These are phyloP conservation scores for Ichthyophthirius multifiliis DNA, from an alignment of 169 alveolate genomes.

Conservation along the genomic window DNA sequence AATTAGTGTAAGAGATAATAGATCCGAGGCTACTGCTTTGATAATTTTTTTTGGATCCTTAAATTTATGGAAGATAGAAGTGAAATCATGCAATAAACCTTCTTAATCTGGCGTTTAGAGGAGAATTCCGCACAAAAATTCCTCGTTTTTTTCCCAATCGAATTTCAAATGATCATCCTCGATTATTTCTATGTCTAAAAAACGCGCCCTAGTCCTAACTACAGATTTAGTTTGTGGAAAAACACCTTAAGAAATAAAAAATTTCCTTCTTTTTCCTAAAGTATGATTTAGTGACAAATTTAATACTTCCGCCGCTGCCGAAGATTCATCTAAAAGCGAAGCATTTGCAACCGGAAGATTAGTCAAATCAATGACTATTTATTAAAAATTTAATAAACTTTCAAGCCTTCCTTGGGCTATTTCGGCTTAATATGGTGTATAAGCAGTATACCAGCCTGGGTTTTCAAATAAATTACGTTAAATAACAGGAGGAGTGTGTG, in stretches of 20 bases:
- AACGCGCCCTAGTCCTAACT: conserved; percentile 75
- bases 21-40: conserved; percentile 73
- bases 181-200: conserved; percentile 64
- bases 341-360: conserved; percentile 85
- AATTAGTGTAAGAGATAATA: conserved; percentile 50
- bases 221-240: conserved; percentile 79
- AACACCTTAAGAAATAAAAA: conserved; percentile 60
- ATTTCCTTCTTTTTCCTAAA: conserved; percentile 55
- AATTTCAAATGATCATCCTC: conserved; percentile 71
- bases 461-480: conserved; percentile 73
- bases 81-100: conserved; percentile 72
- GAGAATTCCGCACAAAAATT: conserved; percentile 70
- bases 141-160: conserved; percentile 48
- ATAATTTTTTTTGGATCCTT: conserved; percentile 50
- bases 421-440: conserved; percentile 92
- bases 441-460: conserved; percentile 88
- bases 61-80: conserved; percentile 50
- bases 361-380: conserved; percentile 82
- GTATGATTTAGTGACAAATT: conserved; percentile 52
- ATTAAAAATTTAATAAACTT: conserved; percentile 63
- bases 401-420: conserved; percentile 87
- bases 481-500: conserved; percentile 73
- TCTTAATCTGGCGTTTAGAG: conserved; percentile 79
- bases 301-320: conserved; percentile 91
- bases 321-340: conserved; percentile 85